Evolutionary conservation across 1,139 yeast species (phyloP).

Genomic region (Hansenula anomala): DNA sequence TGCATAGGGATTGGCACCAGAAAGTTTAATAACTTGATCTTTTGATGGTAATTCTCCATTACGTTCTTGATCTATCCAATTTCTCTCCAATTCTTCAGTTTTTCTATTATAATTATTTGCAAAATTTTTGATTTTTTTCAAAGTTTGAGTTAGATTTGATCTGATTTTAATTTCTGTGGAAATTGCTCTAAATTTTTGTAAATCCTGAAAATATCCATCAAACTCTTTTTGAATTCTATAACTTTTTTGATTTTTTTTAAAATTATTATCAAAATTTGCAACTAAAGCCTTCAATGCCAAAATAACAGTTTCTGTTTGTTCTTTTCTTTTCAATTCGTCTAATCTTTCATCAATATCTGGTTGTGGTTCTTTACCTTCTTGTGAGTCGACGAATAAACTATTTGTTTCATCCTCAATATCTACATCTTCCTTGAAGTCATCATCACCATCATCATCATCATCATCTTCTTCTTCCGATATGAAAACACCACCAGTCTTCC

Average conservation of each 20-base stretch:
- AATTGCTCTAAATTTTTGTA: constrained; percentile 1
- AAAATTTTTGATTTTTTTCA: neutral
- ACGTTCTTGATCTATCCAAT: neutral
- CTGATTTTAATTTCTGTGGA: neutral
- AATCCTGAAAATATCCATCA: neutral
- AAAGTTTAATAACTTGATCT: neutral
- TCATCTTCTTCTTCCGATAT: neutral
- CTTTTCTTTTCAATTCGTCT: neutral
- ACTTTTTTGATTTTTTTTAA: neutral
- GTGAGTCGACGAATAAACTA: too few relatives aligned
- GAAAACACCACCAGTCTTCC: too few relatives aligned
- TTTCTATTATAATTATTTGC: neutral
- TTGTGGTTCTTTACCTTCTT: too few relatives aligned
- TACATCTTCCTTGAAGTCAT: neutral
- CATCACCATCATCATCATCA: neutral
- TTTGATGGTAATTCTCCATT: neutral
- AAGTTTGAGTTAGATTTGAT: neutral
- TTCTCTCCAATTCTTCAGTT: neutral
- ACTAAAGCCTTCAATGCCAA: neutral
- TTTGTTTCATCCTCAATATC: too few relatives aligned
- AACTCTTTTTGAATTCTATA: neutral
- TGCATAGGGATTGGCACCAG: neutral
- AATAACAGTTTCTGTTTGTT: neutral
- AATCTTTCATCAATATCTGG: neutral
- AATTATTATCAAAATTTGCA: neutral